A percentile compares a stretch with the other conserved stretches of the same genome.
Evolutionary conservation across 176 grass and related monocot species (phyloP).

Genomic region (Triticum turgidum): DNA sequence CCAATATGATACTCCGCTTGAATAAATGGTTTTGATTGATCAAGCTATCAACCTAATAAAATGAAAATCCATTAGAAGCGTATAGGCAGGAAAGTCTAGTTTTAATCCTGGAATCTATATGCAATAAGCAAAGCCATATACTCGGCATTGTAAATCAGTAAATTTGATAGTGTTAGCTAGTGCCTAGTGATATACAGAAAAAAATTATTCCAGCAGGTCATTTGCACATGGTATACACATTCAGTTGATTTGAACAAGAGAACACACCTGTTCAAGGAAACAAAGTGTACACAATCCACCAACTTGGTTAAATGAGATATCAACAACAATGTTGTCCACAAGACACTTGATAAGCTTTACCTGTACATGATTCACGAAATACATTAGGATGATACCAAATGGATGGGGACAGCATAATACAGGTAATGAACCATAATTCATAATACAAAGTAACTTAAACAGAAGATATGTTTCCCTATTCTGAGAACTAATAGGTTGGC

Average conservation of each 20-base stretch:
- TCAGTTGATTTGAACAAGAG: constrained; percentile 23
- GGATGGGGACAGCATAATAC: not conserved
- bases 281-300: constrained; percentile 96
- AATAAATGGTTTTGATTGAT: constrained; percentile 83
- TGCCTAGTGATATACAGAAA: not conserved
- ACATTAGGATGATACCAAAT: constrained; percentile 15
- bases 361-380: constrained; percentile 51
- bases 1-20: constrained; percentile 96
- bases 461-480: constrained; percentile 3
- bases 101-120: not conserved
- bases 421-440: constrained; percentile 21
- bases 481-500: not conserved
- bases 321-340: constrained; percentile 96
- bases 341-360: constrained; percentile 98
- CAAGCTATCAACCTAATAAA: constrained; percentile 66
- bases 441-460: not conserved
- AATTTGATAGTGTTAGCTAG: not conserved
- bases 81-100: constrained; percentile 31
- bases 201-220: not conserved
- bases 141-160: not conserved
- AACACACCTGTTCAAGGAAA: constrained; percentile 88
- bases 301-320: constrained; percentile 97
- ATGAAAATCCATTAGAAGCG: constrained; percentile 37
- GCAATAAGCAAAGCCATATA: constrained; percentile 22
- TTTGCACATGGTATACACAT: constrained; percentile 2